These are phyloP conservation scores for Picea sitchensis DNA, from an alignment of 75 land plant species.

Conservation along the genomic window DNA sequence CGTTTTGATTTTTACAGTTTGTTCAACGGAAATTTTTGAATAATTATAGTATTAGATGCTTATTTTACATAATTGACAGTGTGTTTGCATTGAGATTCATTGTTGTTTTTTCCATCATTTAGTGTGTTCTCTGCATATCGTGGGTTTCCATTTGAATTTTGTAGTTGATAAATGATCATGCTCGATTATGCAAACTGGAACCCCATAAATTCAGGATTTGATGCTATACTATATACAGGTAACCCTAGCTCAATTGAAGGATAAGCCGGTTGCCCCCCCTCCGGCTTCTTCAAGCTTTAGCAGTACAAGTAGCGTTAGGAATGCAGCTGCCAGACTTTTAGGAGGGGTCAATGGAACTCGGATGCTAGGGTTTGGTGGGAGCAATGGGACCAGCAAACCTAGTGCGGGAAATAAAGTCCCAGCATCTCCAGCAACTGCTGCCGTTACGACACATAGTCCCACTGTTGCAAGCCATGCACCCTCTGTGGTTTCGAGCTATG, in stretches of 20 bases:
- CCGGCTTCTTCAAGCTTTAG: constrained; percentile 12
- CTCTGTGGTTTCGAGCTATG: constrained; percentile 15
- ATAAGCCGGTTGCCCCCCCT: constrained; percentile 22
- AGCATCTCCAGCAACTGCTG: constrained; percentile 14
- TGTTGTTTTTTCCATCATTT: neutral
- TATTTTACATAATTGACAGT: neutral
- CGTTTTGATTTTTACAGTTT: neutral
- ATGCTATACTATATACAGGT: constrained; percentile 16
- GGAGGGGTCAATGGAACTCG: constrained; percentile 36
- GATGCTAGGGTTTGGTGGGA: constrained; percentile 36
- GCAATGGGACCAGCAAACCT: constrained; percentile 24
- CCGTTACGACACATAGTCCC: constrained; percentile 15
- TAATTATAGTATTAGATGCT: neutral
- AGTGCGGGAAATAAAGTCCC: constrained; percentile 12
- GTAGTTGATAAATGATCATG: neutral
- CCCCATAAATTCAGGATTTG: neutral
- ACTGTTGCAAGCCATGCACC: constrained; percentile 21
- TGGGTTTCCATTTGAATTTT: neutral
- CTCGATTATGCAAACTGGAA: neutral
- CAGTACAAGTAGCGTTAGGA: constrained; percentile 19
- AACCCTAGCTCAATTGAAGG: constrained; percentile 39
- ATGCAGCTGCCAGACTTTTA: constrained; percentile 24
- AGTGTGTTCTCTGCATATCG: neutral
- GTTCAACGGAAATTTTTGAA: no score
- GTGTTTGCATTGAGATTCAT: neutral